Evolutionary conservation across 495 filamentous ascomycete species (phyloP), one percentile per base, ranked within the genome.

Genomic region (Xylaria castorea): DNA sequence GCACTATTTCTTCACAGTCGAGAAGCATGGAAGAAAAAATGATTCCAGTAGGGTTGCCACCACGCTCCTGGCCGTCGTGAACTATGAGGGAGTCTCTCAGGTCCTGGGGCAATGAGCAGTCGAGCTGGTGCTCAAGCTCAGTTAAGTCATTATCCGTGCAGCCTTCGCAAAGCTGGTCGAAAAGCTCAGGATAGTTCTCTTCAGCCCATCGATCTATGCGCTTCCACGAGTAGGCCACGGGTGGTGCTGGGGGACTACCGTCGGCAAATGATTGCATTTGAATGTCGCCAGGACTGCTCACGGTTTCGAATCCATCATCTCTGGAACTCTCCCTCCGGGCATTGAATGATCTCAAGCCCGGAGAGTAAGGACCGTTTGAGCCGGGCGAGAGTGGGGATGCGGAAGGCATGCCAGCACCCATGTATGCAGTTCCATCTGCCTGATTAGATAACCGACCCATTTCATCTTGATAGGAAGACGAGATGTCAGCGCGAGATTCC

Each of bases 1-100:
- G 93, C 8, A 98, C 91, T 66, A 99, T 97, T 80, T 99, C 96
- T 80, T 99, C 96, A 80, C 96, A 99, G 77, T 99, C 96, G 58
- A 99, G 88, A 57, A 98, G 85, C 96, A 99, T 99, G 77, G 87
- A 90, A 48, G 94, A 88, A 79, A 99, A 98, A 51, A 99, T 89
- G 69, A 98, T 90, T 71, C 96, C 96, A 0, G 96, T 98, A 1
- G 96, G 96, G 70, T 88, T 87, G 68, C 96, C 96, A 53, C 93
- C 93, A 60, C 97, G 91, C 81, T 99, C 96, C 82, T 99, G 96
- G 3, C 96, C 96, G 78, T 99, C 96, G 79, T 99, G 97, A 38
- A 93, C 79, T 84, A 92, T 89, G 75, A 98, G 81, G 14, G 97
- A 98, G 77, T 99, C 94, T 65, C 96, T 92, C 57, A 99, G 89